phyloP scores from a whole-genome alignment of 2,329 filamentous ascomycete genomes.

The Fusarium lyarnte region DNA sequence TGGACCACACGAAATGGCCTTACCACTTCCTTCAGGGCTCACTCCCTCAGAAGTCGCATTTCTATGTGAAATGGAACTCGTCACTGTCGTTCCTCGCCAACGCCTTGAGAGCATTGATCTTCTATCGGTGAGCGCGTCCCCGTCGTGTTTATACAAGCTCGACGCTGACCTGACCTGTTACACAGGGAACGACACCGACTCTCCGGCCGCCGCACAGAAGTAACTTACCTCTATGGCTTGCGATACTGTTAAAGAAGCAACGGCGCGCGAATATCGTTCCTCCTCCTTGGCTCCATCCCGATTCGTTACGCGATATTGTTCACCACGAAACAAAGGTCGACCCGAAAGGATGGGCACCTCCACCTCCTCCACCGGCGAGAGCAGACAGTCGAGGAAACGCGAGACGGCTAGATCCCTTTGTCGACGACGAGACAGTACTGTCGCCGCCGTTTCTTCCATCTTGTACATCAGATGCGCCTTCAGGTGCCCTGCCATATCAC shows the following conservation, averaged over 20 bases:
- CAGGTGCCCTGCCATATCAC: constrained; percentile 85
- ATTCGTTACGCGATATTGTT: constrained; percentile 80
- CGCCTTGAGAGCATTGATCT: constrained; percentile 86
- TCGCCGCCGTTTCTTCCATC: constrained; percentile 83
- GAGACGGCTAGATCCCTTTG: constrained; percentile 43
- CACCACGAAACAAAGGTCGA: constrained; percentile 80
- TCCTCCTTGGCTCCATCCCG: constrained; percentile 85
- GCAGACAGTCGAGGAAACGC: constrained; percentile 59
- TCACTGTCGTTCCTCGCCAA: constrained; percentile 92
- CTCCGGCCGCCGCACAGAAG: constrained; percentile 84
- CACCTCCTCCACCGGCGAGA: constrained; percentile 71
- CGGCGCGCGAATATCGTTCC: constrained; percentile 91
- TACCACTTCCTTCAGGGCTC: constrained; percentile 65
- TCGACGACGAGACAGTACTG: constrained; percentile 50
- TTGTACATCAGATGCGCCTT: constrained; percentile 74
- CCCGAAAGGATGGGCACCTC: constrained; percentile 78
- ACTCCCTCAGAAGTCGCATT: constrained; percentile 92
- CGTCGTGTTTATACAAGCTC: constrained; percentile 21
- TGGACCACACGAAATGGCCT: constrained; percentile 53
- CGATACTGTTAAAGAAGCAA: constrained; percentile 93
- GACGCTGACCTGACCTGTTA: constrained; percentile 30
- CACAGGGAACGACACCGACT: constrained; percentile 78
- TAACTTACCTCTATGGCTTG: constrained; percentile 90
- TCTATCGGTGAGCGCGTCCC: constrained; percentile 74
- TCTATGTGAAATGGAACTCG: constrained; percentile 95